Percentiles rank a stretch among this genome's conserved stretches.
These are phyloP conservation scores for Diplodia corticola DNA, from an alignment of 2,329 filamentous ascomycete genomes.

Conservation along the genomic window DNA sequence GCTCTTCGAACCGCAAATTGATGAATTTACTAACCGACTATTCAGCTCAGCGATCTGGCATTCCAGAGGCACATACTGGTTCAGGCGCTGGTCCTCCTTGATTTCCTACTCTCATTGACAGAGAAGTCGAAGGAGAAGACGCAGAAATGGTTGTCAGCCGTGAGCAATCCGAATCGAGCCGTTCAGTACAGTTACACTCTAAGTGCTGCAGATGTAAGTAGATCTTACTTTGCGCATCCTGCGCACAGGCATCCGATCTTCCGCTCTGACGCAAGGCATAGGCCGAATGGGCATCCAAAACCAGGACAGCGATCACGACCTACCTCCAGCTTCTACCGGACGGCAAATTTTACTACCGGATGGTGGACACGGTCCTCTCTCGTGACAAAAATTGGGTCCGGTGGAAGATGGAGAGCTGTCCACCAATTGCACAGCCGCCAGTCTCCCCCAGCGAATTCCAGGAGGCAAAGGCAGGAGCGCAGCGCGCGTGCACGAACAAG, in stretches of 20 bases:
- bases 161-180: slow-evolving; percentile 73
- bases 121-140: slow-evolving; percentile 64
- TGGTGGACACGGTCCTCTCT: slow-evolving; percentile 93
- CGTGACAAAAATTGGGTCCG: slow-evolving; percentile 98
- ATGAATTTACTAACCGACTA: slow-evolving; percentile 28
- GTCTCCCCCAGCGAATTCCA: slow-evolving; percentile 69
- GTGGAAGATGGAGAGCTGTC: slow-evolving; percentile 96
- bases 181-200: slow-evolving; percentile 79
- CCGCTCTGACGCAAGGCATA: slow-evolving; percentile 37
- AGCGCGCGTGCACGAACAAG: slow-evolving; percentile 68
- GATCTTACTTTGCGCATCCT: slow-evolving; percentile 22
- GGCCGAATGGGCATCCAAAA: slow-evolving; percentile 81
- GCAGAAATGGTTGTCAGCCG: slow-evolving; percentile 65
- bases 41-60: slow-evolving; percentile 83
- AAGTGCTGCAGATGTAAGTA: slow-evolving; percentile 77
- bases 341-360: slow-evolving; percentile 90
- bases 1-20: not conserved
- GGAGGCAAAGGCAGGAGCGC: slow-evolving; percentile 65
- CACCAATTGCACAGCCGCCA: slow-evolving; percentile 75
- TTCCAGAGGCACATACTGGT: slow-evolving; percentile 94
- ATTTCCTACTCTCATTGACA: slow-evolving; percentile 91
- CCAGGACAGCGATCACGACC: slow-evolving; percentile 74
- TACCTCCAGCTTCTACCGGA: slow-evolving; percentile 80
- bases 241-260: slow-evolving; percentile 5
- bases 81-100: slow-evolving; percentile 89